Evolutionary conservation across 495 filamentous ascomycete species (phyloP).

Genomic region (Penicillium cinerascens): DNA sequence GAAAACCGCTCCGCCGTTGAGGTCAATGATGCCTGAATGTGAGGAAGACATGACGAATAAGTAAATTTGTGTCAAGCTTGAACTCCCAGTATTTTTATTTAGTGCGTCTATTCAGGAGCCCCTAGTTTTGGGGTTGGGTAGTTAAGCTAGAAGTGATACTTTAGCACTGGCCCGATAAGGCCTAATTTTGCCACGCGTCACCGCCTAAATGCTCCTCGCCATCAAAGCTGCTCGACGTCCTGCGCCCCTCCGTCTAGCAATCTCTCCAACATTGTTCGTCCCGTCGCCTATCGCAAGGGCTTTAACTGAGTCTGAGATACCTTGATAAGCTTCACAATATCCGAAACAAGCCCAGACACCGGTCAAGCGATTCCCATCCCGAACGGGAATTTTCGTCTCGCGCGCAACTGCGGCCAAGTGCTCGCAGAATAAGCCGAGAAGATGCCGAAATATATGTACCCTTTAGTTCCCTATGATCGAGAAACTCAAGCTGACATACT

Average conservation of each 20-base stretch:
- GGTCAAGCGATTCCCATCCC: slow-evolving; percentile 9
- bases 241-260: not conserved
- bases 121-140: too few species aligned
- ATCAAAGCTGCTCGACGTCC: slow-evolving; percentile 15
- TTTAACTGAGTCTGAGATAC: not conserved
- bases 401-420: slow-evolving; percentile 17
- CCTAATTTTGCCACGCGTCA: slow-evolving; percentile 13
- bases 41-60: too few species aligned
- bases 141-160: too few species aligned
- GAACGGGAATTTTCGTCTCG: slow-evolving; percentile 24
- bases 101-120: too few species aligned
- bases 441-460: slow-evolving; percentile 79
- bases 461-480: not conserved
- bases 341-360: not conserved
- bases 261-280: not conserved
- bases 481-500: slow-evolving; percentile 45
- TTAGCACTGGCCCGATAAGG: slow-evolving; percentile 16
- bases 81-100: too few species aligned
- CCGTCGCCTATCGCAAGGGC: not conserved
- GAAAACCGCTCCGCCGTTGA: too few species aligned
- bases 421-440: slow-evolving; percentile 32
- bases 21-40: too few species aligned
- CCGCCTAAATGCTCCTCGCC: slow-evolving; percentile 18
- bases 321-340: not conserved
- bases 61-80: too few species aligned